Evolutionary conservation across 257 asterid species (phyloP).

Genomic region (Penstemon newberryi): DNA sequence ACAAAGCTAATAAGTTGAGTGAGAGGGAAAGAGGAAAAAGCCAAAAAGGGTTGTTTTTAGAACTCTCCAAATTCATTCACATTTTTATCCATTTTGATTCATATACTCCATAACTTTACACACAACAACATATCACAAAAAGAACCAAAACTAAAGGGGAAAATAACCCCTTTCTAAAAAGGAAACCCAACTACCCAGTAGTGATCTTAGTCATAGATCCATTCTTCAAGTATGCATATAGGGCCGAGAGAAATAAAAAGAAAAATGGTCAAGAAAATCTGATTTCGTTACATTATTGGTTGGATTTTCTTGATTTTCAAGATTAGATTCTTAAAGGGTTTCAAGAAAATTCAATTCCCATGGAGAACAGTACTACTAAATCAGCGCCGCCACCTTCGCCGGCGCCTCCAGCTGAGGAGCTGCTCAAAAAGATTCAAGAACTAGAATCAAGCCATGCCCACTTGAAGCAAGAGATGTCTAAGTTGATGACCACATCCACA

Average conservation of each 20-base stretch:
- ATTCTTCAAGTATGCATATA: slow-evolving; percentile 25
- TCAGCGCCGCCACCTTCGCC: slow-evolving; percentile 30
- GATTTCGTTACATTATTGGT: background rate
- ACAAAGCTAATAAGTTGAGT: background rate
- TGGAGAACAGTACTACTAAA: slow-evolving; percentile 42
- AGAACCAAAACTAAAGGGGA: background rate
- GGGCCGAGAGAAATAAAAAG: slow-evolving; percentile 1
- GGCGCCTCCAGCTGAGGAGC: slow-evolving; percentile 69
- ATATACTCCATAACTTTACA: background rate
- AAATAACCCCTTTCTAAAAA: background rate
- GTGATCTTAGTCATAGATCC: slow-evolving; percentile 30
- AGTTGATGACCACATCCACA: slow-evolving; percentile 47
- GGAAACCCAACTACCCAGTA: background rate
- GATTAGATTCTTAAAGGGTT: slow-evolving; percentile 7
- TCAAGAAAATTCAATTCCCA: slow-evolving; percentile 27
- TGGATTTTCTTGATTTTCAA: background rate
- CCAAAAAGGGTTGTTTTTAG: slow-evolving; percentile 25
- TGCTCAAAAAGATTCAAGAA: slow-evolving; percentile 81
- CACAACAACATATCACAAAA: background rate
- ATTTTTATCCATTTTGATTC: slow-evolving; percentile 15
- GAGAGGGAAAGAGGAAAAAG: slow-evolving; percentile 15
- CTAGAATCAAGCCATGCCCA: slow-evolving; percentile 79
- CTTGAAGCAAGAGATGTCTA: slow-evolving; percentile 78
- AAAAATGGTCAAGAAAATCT: background rate
- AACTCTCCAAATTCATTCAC: slow-evolving; percentile 26